These are phyloP conservation scores for Choricystis sp. DNA, from an alignment of 139 green algal genomes.

Conservation along the genomic window DNA sequence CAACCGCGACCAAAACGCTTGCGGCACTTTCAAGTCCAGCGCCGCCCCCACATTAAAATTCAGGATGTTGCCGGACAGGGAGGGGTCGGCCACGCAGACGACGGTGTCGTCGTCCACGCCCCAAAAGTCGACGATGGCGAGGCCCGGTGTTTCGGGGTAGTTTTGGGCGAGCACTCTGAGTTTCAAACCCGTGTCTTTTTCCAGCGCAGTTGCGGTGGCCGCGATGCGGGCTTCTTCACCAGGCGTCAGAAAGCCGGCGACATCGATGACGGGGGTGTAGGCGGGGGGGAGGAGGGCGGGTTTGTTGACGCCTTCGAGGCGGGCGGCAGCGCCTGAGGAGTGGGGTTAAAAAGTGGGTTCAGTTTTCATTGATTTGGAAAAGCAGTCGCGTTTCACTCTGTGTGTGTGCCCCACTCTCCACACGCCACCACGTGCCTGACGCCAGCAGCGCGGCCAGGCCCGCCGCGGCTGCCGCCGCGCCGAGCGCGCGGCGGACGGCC, in stretches of 20 bases:
- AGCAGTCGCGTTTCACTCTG: too few species aligned
- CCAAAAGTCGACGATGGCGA: conserved; percentile 93
- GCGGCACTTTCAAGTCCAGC: conserved; percentile 80
- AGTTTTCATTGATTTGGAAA: too few species aligned
- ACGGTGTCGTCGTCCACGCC: conserved; percentile 83
- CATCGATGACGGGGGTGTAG: conserved; percentile 76
- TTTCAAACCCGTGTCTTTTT: conserved; percentile 84
- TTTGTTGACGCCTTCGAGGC: conserved; percentile 85
- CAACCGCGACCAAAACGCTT: conserved; percentile 80
- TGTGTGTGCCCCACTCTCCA: too few species aligned
- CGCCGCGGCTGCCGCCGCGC: too few species aligned
- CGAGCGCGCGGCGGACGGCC: too few species aligned
- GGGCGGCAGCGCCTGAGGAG: conserved; percentile 30
- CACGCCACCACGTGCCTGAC: too few species aligned
- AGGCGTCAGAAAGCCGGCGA: conserved; percentile 73
- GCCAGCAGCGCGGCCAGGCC: too few species aligned
- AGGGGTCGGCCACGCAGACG: conserved; percentile 71
- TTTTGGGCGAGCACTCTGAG: conserved; percentile 89
- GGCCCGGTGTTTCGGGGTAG: conserved; percentile 88
- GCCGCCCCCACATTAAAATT: conserved; percentile 93
- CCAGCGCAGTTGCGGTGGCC: conserved; percentile 41
- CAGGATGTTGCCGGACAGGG: conserved; percentile 72
- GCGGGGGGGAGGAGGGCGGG: conserved; percentile 82
- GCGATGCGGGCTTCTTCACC: conserved; percentile 59
- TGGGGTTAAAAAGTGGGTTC: too few species aligned